A percentile compares a stretch with the other conserved stretches of the same genome.
These are phyloP conservation scores for Fraxinus sp. DNA, from an alignment of 305 asterid species.

Conservation along the genomic window DNA sequence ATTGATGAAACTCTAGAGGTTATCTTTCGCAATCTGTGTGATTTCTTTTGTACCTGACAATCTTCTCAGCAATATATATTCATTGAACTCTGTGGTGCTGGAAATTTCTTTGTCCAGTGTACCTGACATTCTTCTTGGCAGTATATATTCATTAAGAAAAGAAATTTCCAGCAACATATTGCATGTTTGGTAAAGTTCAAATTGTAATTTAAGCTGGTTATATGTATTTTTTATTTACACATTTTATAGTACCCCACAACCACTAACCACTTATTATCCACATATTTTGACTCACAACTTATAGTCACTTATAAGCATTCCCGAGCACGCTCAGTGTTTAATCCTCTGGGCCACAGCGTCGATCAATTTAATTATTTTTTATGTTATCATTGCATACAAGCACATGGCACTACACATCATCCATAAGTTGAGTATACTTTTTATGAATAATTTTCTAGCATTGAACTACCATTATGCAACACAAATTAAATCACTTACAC, in stretches of 20 bases:
- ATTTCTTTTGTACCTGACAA: not conserved
- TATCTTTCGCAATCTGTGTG: not conserved
- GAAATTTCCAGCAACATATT: not conserved
- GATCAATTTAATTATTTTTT: slow-evolving; percentile 1
- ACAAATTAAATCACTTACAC: not conserved
- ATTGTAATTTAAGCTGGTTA: not conserved
- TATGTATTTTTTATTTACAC: not conserved
- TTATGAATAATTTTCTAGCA: not conserved
- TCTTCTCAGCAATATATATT: not conserved
- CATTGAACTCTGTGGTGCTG: not conserved
- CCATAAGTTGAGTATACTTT: not conserved
- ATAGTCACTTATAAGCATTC: not conserved
- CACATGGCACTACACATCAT: too few relatives aligned
- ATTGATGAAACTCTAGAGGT: not conserved
- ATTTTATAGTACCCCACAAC: not conserved
- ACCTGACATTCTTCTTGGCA: not conserved
- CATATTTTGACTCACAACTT: not conserved
- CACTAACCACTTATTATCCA: not conserved
- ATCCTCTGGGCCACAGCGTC: not conserved
- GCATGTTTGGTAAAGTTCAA: not conserved
- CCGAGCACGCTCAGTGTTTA: not conserved
- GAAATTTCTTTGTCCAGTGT: not conserved
- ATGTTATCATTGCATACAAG: not conserved
- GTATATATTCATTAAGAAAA: not conserved
- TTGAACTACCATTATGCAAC: not conserved